Evolutionary conservation across 2,329 filamentous ascomycete species (phyloP).

Genomic region (Fusarium armeniacum): DNA sequence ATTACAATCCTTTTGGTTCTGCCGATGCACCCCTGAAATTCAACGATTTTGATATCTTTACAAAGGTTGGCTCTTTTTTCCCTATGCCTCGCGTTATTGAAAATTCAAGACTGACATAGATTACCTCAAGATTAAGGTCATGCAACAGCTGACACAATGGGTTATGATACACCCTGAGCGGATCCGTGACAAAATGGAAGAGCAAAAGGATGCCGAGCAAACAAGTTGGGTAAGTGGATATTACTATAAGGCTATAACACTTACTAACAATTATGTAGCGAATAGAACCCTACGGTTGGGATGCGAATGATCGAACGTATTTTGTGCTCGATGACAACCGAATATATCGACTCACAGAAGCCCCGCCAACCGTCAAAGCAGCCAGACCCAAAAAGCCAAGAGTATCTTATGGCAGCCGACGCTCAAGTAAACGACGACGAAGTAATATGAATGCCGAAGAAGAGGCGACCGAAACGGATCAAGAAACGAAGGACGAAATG

Average conservation of each 20-base stretch:
- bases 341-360: slow-evolving; percentile 88
- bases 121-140: slow-evolving; percentile 71
- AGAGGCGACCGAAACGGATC: slow-evolving; percentile 55
- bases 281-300: slow-evolving; percentile 90
- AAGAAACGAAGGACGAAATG: slow-evolving; percentile 54
- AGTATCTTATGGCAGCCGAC: slow-evolving; percentile 62
- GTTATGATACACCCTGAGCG: slow-evolving; percentile 88
- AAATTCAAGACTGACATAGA: slow-evolving; percentile 5
- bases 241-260: neutral
- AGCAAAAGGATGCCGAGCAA: slow-evolving; percentile 85
- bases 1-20: slow-evolving; percentile 86
- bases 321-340: slow-evolving; percentile 95
- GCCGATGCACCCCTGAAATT: slow-evolving; percentile 82
- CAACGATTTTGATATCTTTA: slow-evolving; percentile 83
- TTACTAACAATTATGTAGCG: slow-evolving; percentile 60
- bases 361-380: slow-evolving; percentile 73
- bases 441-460: slow-evolving; percentile 57
- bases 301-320: slow-evolving; percentile 86
- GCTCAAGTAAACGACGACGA: slow-evolving; percentile 81
- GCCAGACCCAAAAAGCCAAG: slow-evolving; percentile 76
- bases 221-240: slow-evolving; percentile 80
- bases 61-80: slow-evolving; percentile 72
- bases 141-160: slow-evolving; percentile 93
- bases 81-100: neutral
- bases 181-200: slow-evolving; percentile 87